Conservation (phyloP, 2,329 filamentous ascomycete species). For the Scedosporium minutisporum region DNA sequence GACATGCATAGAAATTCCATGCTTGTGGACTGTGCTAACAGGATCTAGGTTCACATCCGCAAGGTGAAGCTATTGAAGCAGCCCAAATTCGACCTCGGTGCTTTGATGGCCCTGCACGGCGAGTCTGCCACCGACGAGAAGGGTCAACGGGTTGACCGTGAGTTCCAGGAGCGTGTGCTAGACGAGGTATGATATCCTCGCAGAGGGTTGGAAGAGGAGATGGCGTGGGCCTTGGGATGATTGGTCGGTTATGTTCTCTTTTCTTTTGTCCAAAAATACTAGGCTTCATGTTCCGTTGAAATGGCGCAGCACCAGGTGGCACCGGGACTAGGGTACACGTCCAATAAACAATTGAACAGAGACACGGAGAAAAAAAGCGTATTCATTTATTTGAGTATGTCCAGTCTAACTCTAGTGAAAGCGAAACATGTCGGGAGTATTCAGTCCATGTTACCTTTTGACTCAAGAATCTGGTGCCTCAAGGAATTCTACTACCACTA, state of each 20-base stretch:
- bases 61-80: slow-evolving; percentile 99
- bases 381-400: not conserved
- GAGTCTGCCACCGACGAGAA: slow-evolving; percentile 93
- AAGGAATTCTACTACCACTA: slow-evolving; percentile 57
- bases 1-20: not conserved
- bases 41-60: slow-evolving; percentile 84
- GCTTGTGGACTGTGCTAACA: slow-evolving; percentile 19
- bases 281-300: slow-evolving; percentile 32
- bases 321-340: slow-evolving; percentile 27
- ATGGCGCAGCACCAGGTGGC: slow-evolving; percentile 35
- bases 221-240: not conserved
- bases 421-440: no score
- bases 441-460: not conserved
- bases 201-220: slow-evolving; percentile 17
- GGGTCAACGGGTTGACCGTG: slow-evolving; percentile 96
- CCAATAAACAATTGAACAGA: slow-evolving; percentile 3
- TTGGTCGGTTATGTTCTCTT: slow-evolving; percentile 3
- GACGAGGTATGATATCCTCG: slow-evolving; percentile 67
- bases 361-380: not conserved
- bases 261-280: slow-evolving; percentile 10
- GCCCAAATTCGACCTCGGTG: slow-evolving; percentile 98
- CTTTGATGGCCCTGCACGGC: slow-evolving; percentile 91
- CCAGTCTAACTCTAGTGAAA: not conserved
- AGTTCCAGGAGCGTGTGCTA: slow-evolving; percentile 98
- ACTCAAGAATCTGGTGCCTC: not conserved